Evolutionary conservation across 78 protist genomes (phyloP), one percentile per base, ranked within the genome.

Genomic region (Monosiga brevicollis): DNA sequence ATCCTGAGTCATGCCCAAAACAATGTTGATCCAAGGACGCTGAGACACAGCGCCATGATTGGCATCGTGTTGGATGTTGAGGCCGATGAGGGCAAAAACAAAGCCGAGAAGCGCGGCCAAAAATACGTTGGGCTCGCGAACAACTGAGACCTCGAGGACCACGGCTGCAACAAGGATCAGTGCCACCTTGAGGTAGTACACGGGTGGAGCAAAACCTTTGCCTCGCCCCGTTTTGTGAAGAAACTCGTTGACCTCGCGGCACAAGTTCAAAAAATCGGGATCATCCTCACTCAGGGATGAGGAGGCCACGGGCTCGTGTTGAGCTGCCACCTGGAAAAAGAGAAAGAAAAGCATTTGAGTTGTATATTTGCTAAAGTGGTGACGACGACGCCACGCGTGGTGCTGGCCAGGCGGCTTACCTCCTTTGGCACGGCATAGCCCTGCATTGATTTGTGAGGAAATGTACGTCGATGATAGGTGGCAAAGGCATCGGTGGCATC

Each of bases 41-140:
- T 32, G 43, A 40, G 83, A 75, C 36, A 87, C 74, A 3, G 87
- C 78, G 35, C 90, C 90, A 82, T 87, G 90, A 78, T 83, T 84
- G 34, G 90, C 90, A 70, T 87, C 90, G 73, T 83, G 87, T 39
- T 82, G 90, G 32, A 81, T 42, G 80, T 82, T 79, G 32, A 87
- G 81, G 38, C 85, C 89, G 38, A 81, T 86, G 42, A 1, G 26
- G 38, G 90, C 90, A 43, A 70, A 32, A 55, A 81, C 3, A 54
- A 74, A 26, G 36, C 85, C 85, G 26, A 9, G 9, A 3, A 78
- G n/a, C 55, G 43, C 1, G 32, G 80, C 71, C 78, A n/a, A 2
- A 34, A 23, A 1, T 42, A 83, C 10, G 80, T 79, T 29, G 34
- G 62, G 81, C 23, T 42, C 86, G 23, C 10, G 1, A 34, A 71